Evolutionary conservation across 164 flowering plant species (phyloP), one percentile per base, ranked within the genome.

Genomic region (Macadamia integrifolia): DNA sequence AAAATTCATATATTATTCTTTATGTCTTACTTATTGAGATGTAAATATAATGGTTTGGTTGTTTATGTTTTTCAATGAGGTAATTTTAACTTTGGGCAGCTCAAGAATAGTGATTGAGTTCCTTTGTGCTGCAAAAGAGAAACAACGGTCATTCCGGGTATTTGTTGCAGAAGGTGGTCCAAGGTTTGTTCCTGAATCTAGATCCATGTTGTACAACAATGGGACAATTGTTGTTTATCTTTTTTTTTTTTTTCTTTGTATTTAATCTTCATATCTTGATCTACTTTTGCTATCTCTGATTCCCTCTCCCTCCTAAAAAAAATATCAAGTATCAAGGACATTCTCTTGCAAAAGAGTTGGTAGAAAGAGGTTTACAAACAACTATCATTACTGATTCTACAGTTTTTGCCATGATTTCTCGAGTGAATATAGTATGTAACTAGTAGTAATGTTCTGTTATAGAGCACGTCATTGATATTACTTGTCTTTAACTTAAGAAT

Each of bases 101-200:
- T 95, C 99, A 64, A 86, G 83, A 78, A 95, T 98, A 64, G 99
- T 95, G 35, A 74, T 83, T 80, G 94, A 95, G 67, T 95, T 92
- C 80, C 93, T 95, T 44, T 91, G 86, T 83, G 98, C 98, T 68
- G 99, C 99, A 53, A 95, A 91, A 76, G 98, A 91, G 83, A 95
- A 92, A 72, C 89, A 88, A 68, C 80, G 99, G 72, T 89, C 97
- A 43, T 95, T 95, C 66, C 87, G 93, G 30, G 99, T 95, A 55
- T 92, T 90, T 84, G 91, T 95, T 64, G 98, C 98, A 1, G 99
- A 95, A 77, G 99, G 99, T 67, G 98, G 97, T 80, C 99, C 99
- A 55, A 95, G 98, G 99, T 95, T 35, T 66, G 87, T 43, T 48
- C 17, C 31, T 56, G 9, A 17, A 31, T 15, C 68, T 66, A 44